These are phyloP conservation scores for Hymenoscyphus linearis DNA, from an alignment of 2,329 filamentous ascomycete genomes.

Conservation along the genomic window DNA sequence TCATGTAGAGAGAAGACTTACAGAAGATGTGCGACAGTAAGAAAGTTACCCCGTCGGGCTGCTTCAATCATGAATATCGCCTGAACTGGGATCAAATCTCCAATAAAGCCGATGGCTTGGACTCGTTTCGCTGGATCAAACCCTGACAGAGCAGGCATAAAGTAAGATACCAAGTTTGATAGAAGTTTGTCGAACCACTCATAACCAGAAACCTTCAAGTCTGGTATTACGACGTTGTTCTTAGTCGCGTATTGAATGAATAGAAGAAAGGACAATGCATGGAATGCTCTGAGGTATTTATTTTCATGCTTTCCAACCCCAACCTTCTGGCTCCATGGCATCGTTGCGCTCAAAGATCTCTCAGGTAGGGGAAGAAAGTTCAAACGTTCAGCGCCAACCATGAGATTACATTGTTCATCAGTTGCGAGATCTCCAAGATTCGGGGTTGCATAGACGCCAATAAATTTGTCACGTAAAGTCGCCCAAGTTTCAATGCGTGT, in stretches of 20 bases:
- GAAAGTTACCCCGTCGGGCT: constrained; percentile 26
- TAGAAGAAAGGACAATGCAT: constrained; percentile 20
- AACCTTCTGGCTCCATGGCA: constrained; percentile 29
- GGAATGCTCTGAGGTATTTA: constrained; percentile 17
- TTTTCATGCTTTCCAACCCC: constrained; percentile 28
- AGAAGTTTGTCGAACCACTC: constrained; percentile 17
- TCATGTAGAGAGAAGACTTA: constrained; percentile 9
- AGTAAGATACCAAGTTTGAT: constrained; percentile 17
- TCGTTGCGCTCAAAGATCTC: constrained; percentile 20
- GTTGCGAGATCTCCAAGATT: constrained; percentile 18
- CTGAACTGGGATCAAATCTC: constrained; percentile 26
- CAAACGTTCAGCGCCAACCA: constrained; percentile 27
- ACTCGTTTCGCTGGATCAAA: constrained; percentile 14
- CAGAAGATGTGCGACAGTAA: constrained; percentile 24
- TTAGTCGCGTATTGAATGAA: constrained; percentile 12
- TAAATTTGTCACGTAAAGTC: constrained; percentile 13
- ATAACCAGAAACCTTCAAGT: constrained; percentile 14
- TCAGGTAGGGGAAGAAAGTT: constrained; percentile 29
- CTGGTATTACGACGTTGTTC: not conserved
- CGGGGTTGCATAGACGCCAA: constrained; percentile 20
- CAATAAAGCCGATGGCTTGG: constrained; percentile 25
- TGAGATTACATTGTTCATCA: constrained; percentile 17
- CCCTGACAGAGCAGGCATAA: constrained; percentile 18
- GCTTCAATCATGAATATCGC: constrained; percentile 30
- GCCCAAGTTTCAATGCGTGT: constrained; percentile 22